Conservation (phyloP, 2,329 filamentous ascomycete species). For the Tolypocladium ophioglossoides region DNA sequence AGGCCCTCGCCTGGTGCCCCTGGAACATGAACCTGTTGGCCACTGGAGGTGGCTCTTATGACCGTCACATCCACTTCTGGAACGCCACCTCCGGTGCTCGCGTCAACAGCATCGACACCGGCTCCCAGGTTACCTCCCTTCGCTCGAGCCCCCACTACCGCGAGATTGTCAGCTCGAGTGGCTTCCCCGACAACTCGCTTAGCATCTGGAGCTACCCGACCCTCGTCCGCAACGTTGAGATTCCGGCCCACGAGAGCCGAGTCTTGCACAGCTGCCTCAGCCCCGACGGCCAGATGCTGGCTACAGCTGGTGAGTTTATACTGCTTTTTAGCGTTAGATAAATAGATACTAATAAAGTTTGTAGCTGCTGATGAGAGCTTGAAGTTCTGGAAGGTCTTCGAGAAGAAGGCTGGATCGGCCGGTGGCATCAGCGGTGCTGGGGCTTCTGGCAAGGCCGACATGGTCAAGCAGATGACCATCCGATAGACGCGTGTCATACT, state of each 20-base stretch:
- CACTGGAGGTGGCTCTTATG: slow-evolving; percentile 91
- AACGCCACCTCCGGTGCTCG: slow-evolving; percentile 96
- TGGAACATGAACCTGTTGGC: slow-evolving; percentile 97
- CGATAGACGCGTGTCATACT: slow-evolving; percentile 40
- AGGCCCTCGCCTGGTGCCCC: slow-evolving; percentile 96
- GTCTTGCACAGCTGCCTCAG: slow-evolving; percentile 95
- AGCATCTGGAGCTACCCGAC: slow-evolving; percentile 99
- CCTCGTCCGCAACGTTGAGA: slow-evolving; percentile 93
- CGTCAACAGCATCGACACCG: slow-evolving; percentile 98
- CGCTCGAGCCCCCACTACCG: slow-evolving; percentile 96
- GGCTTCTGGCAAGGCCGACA: slow-evolving; percentile 67
- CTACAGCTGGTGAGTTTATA: slow-evolving; percentile 61
- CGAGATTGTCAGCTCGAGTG: slow-evolving; percentile 94
- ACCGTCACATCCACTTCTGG: slow-evolving; percentile 99
- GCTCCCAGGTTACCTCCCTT: slow-evolving; percentile 91
- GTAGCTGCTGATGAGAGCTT: slow-evolving; percentile 85
- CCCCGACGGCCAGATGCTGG: slow-evolving; percentile 95
- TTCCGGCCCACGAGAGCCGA: slow-evolving; percentile 92
- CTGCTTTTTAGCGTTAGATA: too few species aligned
- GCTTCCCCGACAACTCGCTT: slow-evolving; percentile 97
- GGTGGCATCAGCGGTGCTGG: slow-evolving; percentile 55
- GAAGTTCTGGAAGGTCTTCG: slow-evolving; percentile 99
- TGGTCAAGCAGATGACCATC: slow-evolving; percentile 93
- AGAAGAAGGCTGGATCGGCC: slow-evolving; percentile 81
- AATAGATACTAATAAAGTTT: not conserved